A percentile compares a stretch with the other conserved stretches of the same genome.
These are phyloP conservation scores for Neurospora sp. DNA, from an alignment of 495 filamentous ascomycete species.

Conservation along the genomic window DNA sequence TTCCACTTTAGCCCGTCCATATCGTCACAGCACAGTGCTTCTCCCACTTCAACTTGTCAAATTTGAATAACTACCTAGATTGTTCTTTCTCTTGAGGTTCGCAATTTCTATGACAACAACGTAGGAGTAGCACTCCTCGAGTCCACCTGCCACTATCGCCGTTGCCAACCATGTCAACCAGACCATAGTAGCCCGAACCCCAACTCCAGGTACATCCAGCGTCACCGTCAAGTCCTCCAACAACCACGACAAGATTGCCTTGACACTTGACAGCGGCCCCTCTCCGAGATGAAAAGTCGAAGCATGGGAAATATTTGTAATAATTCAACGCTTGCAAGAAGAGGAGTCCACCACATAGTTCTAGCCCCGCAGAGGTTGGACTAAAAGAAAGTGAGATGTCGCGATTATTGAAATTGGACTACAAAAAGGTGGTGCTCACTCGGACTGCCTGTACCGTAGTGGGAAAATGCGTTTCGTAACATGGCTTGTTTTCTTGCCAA, in stretches of 20 bases:
- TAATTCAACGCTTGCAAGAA: too few species aligned
- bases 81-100: not conserved
- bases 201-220: not conserved
- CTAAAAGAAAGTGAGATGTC: too few species aligned
- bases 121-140: too few species aligned
- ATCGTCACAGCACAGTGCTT: not conserved
- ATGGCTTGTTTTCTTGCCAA: too few species aligned
- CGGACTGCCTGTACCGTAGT: too few species aligned
- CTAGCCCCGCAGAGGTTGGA: too few species aligned
- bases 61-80: not conserved
- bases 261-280: not conserved
- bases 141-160: not conserved
- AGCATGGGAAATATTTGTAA: too few species aligned
- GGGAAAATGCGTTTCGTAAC: too few species aligned
- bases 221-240: not conserved
- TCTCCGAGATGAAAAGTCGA: not conserved
- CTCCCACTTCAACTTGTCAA: not conserved
- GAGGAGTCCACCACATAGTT: too few species aligned
- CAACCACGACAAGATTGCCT: not conserved
- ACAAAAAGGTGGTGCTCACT: too few species aligned
- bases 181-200: not conserved
- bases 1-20: not conserved
- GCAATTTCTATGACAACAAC: too few species aligned
- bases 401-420: too few species aligned
- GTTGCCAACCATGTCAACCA: not conserved